Conservation (phyloP, 169 alveolate species). For the Plasmodium fragile region DNA sequence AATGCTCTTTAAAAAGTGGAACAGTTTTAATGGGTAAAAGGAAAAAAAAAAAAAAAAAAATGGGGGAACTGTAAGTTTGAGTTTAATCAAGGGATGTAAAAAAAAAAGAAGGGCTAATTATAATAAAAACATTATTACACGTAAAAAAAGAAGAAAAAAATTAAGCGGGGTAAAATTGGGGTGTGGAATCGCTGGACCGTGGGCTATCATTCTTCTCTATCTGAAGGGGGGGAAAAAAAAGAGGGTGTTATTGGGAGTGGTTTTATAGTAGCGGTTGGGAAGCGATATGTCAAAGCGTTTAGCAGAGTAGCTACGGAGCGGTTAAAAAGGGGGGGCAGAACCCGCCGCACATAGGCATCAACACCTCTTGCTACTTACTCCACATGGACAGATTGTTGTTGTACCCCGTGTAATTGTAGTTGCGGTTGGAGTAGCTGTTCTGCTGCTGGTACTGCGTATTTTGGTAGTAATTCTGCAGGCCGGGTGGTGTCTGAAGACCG, state of each 20-base stretch:
- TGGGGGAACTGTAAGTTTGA: not conserved
- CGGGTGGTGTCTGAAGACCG: conserved; percentile 64
- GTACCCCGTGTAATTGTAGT: conserved; percentile 58
- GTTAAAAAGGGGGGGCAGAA: not conserved
- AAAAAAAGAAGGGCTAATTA: not conserved
- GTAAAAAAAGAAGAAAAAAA: not conserved
- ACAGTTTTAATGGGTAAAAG: not conserved
- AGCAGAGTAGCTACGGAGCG: not conserved
- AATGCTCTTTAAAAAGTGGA: not conserved
- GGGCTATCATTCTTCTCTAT: conserved; percentile 59
- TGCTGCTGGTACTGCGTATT: conserved; percentile 73
- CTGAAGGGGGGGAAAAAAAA: conserved; percentile 9
- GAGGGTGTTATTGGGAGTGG: not conserved
- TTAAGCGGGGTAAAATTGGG: not conserved
- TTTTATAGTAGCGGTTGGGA: not conserved
- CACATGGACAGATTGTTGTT: conserved; percentile 70
- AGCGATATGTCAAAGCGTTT: not conserved
- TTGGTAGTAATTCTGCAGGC: conserved; percentile 61
- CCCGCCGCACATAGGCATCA: not conserved
- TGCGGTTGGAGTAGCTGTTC: conserved; percentile 61
- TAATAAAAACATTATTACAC: not conserved
- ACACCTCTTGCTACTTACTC: conserved; percentile 44
- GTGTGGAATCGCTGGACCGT: not conserved
- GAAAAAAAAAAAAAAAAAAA: no score
- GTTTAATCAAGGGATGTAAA: not conserved